A percentile compares a stretch with the other conserved stretches of the same genome.
Conservation (phyloP, 371 early-diverging fungal species). For the Mortierella sp. region DNA sequence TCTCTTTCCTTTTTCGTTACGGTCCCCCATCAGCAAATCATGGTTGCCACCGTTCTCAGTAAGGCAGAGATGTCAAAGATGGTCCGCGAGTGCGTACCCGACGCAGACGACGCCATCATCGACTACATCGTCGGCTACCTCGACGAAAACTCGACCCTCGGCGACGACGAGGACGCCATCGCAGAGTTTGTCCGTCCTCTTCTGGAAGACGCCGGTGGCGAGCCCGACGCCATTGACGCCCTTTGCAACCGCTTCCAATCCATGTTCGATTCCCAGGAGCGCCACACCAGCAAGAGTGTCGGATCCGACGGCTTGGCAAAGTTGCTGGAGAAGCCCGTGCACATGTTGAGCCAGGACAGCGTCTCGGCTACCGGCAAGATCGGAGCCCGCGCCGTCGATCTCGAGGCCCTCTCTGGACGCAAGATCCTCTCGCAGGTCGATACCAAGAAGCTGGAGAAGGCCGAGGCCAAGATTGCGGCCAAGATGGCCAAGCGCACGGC, state of each 20-base stretch:
- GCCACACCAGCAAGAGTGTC: constrained; percentile 32
- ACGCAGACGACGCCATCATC: constrained; percentile 81
- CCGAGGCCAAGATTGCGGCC: constrained; percentile 92
- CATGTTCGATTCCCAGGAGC: constrained; percentile 62
- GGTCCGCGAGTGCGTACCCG: constrained; percentile 77
- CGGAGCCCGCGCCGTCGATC: constrained; percentile 66
- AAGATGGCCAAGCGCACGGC: constrained; percentile 89
- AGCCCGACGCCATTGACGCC: constrained; percentile 69
- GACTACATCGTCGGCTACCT: constrained; percentile 90
- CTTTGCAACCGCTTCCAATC: constrained; percentile 74
- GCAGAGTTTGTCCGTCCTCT: constrained; percentile 90
- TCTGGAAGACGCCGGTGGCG: constrained; percentile 82
- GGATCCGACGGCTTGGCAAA: constrained; percentile 52
- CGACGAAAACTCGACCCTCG: constrained; percentile 74
- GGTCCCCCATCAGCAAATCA: constrained; percentile 17
- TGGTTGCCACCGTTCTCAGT: constrained; percentile 54
- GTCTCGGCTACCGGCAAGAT: constrained; percentile 71
- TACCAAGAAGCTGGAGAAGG: constrained; percentile 90
- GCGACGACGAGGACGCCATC: constrained; percentile 82
- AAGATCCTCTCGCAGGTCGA: constrained; percentile 91
- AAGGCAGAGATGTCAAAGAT: constrained; percentile 60
- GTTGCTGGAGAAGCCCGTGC: constrained; percentile 69
- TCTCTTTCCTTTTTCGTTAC: not conserved
- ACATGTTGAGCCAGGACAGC: constrained; percentile 68
- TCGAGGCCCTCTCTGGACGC: constrained; percentile 76